A percentile compares a stretch with the other conserved stretches of the same genome.
These are phyloP conservation scores for Lepiota subincarnata DNA, from an alignment of 768 basidiomycete species.

Conservation along the genomic window DNA sequence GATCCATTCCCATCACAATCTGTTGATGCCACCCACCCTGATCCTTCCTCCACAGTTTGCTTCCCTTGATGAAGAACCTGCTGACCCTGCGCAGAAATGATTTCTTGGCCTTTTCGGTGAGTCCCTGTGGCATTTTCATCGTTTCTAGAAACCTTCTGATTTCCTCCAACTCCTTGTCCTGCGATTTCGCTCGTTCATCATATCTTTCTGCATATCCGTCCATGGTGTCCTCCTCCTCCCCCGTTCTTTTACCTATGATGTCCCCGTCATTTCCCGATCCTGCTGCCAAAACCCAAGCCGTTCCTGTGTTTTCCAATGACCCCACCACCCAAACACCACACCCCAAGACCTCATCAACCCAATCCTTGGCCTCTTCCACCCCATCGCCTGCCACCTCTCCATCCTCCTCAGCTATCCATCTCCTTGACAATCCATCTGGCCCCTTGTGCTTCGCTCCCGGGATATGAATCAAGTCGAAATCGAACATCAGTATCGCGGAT, in stretches of 20 bases:
- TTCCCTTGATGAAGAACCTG: conserved; percentile 10
- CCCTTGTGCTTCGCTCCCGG: conserved; percentile 27
- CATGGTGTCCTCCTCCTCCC: neutral
- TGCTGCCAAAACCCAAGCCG: neutral
- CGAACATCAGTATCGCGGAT: conserved; percentile 30
- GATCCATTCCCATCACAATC: conserved; percentile 10
- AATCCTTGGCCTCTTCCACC: conserved; percentile 19
- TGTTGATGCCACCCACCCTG: conserved; percentile 18
- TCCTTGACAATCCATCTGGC: conserved; percentile 35
- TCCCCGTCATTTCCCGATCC: neutral
- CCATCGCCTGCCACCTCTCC: conserved; percentile 12
- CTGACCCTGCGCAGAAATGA: neutral
- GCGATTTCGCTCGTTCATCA: neutral
- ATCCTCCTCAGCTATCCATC: conserved; percentile 16
- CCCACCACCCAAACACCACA: conserved; percentile 5
- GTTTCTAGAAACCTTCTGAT: conserved; percentile 5
- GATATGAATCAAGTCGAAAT: conserved; percentile 34
- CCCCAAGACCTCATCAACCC: conserved; percentile 17
- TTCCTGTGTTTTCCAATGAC: neutral
- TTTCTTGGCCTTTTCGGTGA: neutral
- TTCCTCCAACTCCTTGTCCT: neutral
- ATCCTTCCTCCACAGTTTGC: conserved; percentile 21
- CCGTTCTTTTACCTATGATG: neutral
- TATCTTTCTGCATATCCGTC: neutral
- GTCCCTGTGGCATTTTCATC: neutral